Evolutionary conservation across 2,329 filamentous ascomycete species (phyloP), one percentile per base, ranked within the genome.

Genomic region (Apiospora koreana): DNA sequence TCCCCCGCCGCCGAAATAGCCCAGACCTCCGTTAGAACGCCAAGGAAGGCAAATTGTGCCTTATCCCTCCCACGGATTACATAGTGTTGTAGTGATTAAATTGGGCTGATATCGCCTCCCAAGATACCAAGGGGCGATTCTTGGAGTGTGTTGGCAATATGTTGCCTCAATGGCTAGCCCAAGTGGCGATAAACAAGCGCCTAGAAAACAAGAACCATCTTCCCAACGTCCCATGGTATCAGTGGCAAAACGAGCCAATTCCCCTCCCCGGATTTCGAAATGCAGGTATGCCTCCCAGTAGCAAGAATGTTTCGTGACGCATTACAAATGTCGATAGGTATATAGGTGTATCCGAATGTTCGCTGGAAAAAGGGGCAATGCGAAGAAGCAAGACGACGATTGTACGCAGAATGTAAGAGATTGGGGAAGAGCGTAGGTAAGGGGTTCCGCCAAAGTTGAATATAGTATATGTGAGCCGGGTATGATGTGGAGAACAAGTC

Each of bases 261-360:
- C 54, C 54, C 54, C 14, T 38, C 54, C 54, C 54, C 18, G 18
- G 31, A 12, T 21, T 62, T 38, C 31, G 25, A 67, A 67, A 67
- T 46, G 65, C 65, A 67, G 65, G 31, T 46, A 12, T 67, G 65
- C 65, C 65, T 46, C 65, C 65, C 65, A 67, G 65, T 28, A 67
- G 65, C 65, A 67, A 46, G 25, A 42, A 46, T 46, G 42, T 45
- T 67, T 69, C 64, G 64, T 69, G 62, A 50, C 68, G 68, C 48
- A 71, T 71, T 69, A 71, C 70, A 71, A 69, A 38, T 43, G 67
- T 71, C 58, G 70, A 42, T 71, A 71, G 67, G 64, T 71, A 71
- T 69, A 71, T 69, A 66, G 35, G 31, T 62, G 31, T 62, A 62
- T 38, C 54, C 9, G 48, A 28, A 42, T 41, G 64, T 48, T 23